Conservation (phyloP, 139 green algal genomes). For the Pleodorina starrii region DNA sequence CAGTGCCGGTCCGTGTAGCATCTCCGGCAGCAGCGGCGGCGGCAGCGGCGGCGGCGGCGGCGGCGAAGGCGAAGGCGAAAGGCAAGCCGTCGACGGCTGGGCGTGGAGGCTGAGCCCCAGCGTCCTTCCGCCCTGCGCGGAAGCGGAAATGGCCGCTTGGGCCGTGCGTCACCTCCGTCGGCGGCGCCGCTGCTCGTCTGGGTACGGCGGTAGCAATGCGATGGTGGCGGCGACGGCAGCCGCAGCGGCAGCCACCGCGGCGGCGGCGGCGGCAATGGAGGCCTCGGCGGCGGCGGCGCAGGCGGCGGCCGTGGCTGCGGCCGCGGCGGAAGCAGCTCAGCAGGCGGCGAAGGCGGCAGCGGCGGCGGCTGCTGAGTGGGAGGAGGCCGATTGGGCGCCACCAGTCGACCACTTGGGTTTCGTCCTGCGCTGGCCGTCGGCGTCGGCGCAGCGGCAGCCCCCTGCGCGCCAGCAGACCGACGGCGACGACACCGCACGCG, state of each 20-base stretch:
- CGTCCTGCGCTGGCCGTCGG: neutral
- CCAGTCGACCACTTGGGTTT: neutral
- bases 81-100: too few species aligned
- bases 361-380: neutral
- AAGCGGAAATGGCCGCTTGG: too few species aligned
- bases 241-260: neutral
- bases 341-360: neutral
- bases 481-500: neutral
- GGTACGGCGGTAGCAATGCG: neutral
- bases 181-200: neutral
- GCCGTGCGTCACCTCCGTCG: too few species aligned
- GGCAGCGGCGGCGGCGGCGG: too few species aligned
- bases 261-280: neutral
- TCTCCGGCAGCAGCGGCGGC: too few species aligned
- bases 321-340: neutral
- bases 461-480: neutral
- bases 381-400: neutral
- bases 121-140: too few species aligned
- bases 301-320: neutral
- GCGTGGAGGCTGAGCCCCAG: too few species aligned
- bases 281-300: neutral
- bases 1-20: too few species aligned
- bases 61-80: too few species aligned
- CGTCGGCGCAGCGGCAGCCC: neutral
- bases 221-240: neutral